A percentile compares a stretch with the other conserved stretches of the same genome.
Conservation (phyloP, 345 rosid genomes). For the Euphorbia tirucalli region DNA sequence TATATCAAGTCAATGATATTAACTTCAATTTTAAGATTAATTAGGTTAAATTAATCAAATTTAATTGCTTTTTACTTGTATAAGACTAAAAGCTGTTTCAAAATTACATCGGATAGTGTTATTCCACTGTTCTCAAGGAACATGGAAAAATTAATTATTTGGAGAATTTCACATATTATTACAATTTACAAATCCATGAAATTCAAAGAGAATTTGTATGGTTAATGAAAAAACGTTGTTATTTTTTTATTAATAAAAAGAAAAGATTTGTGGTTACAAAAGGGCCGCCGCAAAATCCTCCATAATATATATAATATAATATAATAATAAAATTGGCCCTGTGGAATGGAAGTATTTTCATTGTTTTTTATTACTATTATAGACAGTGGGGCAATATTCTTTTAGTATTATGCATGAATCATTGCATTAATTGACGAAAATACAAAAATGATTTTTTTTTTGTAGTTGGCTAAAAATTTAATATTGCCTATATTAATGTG, state of each 20-base stretch:
- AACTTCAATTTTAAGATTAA: not conserved
- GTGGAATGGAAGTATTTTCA: not conserved
- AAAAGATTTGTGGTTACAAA: not conserved
- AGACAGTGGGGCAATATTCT: not conserved
- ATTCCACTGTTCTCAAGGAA: not conserved
- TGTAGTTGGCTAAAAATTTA: not conserved
- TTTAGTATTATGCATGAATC: not conserved
- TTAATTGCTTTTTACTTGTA: not conserved
- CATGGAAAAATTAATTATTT: not conserved
- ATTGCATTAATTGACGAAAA: not conserved
- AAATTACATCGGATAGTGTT: not conserved
- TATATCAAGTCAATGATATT: not conserved
- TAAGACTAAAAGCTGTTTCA: not conserved
- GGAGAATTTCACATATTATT: not conserved
- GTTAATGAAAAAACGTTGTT: no score
- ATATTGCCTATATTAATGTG: not conserved
- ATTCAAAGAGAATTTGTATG: not conserved
- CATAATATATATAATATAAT: not conserved
- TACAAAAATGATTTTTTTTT: conserved; percentile 2
- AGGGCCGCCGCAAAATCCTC: conserved; percentile 36
- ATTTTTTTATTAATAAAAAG: no score
- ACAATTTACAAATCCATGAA: no score
- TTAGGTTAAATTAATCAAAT: not conserved
- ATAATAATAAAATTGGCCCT: conserved; percentile 1
- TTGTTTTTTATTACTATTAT: not conserved